These are phyloP conservation scores for Trichosporon faecale DNA, from an alignment of 1,284 basidiomycete genomes.

Conservation along the genomic window DNA sequence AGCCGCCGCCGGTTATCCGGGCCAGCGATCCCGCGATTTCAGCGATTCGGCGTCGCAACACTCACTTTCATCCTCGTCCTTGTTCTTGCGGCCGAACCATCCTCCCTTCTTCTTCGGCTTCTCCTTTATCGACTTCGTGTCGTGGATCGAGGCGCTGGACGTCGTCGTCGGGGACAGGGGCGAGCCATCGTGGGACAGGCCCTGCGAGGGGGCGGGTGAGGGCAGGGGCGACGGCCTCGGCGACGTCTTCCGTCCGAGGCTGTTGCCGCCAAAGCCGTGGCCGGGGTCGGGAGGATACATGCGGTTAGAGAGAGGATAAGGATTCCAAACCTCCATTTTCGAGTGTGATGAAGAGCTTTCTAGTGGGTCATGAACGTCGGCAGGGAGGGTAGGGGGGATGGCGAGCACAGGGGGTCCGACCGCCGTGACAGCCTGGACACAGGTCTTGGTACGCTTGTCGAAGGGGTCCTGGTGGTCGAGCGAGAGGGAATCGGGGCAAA, in stretches of 20 bases:
- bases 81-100: neutral
- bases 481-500: too few species aligned
- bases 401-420: neutral
- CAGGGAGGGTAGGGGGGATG: neutral
- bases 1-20: neutral
- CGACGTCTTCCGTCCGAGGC: neutral
- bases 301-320: neutral
- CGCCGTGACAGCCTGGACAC: neutral
- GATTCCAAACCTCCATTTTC: neutral
- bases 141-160: neutral
- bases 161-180: neutral
- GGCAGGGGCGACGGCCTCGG: neutral
- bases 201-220: neutral
- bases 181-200: neutral
- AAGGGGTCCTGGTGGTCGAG: neutral
- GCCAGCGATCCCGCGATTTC: neutral
- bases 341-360: neutral
- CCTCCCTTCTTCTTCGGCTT: conserved; percentile 4
- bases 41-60: too few species aligned
- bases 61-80: neutral
- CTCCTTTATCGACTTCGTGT: neutral
- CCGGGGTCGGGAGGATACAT: neutral
- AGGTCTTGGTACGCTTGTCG: neutral
- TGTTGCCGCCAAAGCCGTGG: neutral
- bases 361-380: neutral